Evolutionary conservation across 2,329 filamentous ascomycete genomes (phyloP).

Genomic region (Aspergillus neoniger): DNA sequence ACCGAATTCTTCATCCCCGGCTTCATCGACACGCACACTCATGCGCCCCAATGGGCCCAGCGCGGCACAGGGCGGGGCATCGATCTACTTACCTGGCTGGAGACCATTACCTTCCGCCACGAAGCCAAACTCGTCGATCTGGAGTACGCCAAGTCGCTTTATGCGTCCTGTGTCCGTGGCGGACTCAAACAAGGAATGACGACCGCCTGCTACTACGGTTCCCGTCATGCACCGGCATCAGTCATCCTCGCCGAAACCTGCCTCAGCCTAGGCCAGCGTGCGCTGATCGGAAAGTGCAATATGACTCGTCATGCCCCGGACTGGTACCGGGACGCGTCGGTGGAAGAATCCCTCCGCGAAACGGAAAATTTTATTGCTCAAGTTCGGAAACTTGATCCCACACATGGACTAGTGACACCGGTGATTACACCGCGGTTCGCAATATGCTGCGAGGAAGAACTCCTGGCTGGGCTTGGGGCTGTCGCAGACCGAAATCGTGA

Average conservation of each 20-base stretch:
- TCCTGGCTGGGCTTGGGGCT: slow-evolving; percentile 58
- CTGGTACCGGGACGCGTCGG: slow-evolving; percentile 53
- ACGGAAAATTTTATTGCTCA: slow-evolving; percentile 55
- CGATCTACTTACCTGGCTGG: slow-evolving; percentile 61
- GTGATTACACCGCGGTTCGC: slow-evolving; percentile 63
- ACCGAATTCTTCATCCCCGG: slow-evolving; percentile 37
- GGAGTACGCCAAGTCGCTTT: slow-evolving; percentile 55
- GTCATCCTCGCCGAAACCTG: slow-evolving; percentile 38
- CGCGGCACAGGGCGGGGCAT: slow-evolving; percentile 47
- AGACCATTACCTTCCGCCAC: slow-evolving; percentile 64
- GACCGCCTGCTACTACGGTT: slow-evolving; percentile 41
- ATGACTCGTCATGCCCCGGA: slow-evolving; percentile 50
- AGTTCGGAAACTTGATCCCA: slow-evolving; percentile 50
- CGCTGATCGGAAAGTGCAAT: slow-evolving; percentile 40
- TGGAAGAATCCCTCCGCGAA: slow-evolving; percentile 51
- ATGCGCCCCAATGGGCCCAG: slow-evolving; percentile 61
- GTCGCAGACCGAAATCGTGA: slow-evolving; percentile 53
- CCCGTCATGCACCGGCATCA: slow-evolving; percentile 33
- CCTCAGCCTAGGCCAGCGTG: slow-evolving; percentile 35
- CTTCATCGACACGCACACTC: slow-evolving; percentile 66
- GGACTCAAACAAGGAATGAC: slow-evolving; percentile 58
- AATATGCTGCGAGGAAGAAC: slow-evolving; percentile 58
- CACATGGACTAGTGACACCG: slow-evolving; percentile 46
- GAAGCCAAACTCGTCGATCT: slow-evolving; percentile 62
- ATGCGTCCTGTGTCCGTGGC: slow-evolving; percentile 56